Evolutionary conservation across 2,329 filamentous ascomycete species (phyloP), one percentile per base, ranked within the genome.

Genomic region (Rhynchosporium graminicola): DNA sequence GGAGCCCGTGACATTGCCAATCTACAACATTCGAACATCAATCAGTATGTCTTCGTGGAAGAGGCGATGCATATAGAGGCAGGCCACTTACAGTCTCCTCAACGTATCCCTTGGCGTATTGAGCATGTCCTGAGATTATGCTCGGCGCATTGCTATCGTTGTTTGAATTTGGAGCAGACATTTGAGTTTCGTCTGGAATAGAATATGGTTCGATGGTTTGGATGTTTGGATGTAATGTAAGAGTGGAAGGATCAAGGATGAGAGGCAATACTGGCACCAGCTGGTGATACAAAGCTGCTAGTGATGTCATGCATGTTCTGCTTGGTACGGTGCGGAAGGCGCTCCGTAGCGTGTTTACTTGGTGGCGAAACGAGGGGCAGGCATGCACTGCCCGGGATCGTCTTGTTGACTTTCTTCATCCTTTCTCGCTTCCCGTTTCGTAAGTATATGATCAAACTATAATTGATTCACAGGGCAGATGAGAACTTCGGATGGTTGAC

Each of bases 51-150:
- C 4, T 15, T 33, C 36, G 31, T 2, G 13, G 28, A 10, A 26
- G 40, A 42, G 55, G 15, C 28, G n/a, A 20, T 12, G 28, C 13
- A 26, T 12, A 40, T 46, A 31, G 5, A 28, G 29, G 45, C 15
- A 26, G 31, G 20, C 20, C 20, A 26, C 54, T 6, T 63, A 65
- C 63, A 28, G 67, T 69, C 51, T 71, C 88, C 77, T 88, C 85
- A 60, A 84, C 82, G 6, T 84, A 84, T 58, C 87, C 88, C 71
- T 90, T 90, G 70, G 85, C 80, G 70, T 89, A 91, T 71, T 89
- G 84, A 38, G 80, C 86, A 72, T 90, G 88, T 47, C 83, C 81
- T 63, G 81, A 79, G 48, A 90, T 71, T 66, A 91, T 85, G 50
- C 86, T 81, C 26, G 87, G 83, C 52, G 71, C 60, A 65, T 76